Evolutionary conservation across 148 eudicot genomes (phyloP).

Genomic region (Chenopodium suecicum): DNA sequence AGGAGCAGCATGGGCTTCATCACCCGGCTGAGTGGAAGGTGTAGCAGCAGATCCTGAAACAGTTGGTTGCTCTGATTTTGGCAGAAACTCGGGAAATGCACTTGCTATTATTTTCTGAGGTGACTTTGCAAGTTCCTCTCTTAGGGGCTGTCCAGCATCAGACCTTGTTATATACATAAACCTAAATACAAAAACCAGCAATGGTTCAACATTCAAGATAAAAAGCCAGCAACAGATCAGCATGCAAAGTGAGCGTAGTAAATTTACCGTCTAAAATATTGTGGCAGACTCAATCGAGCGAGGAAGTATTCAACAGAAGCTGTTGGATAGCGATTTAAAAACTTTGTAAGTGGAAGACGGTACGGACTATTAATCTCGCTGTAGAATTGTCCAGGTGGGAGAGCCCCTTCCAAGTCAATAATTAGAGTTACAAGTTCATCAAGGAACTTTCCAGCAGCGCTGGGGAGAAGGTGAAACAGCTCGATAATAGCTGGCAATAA

Average conservation of each 20-base stretch:
- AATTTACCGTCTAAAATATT: conserved; percentile 80
- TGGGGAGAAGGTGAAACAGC: conserved; percentile 92
- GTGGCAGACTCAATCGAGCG: conserved; percentile 80
- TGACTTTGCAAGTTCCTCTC: conserved; percentile 97
- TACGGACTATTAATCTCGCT: conserved; percentile 98
- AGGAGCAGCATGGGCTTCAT: conserved; percentile 50
- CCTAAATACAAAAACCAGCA: conserved; percentile 37
- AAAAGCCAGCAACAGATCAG: background rate
- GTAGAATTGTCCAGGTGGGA: conserved; percentile 85
- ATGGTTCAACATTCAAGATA: background rate
- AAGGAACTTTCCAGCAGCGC: conserved; percentile 93
- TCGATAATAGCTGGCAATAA: conserved; percentile 90
- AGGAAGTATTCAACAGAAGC: conserved; percentile 94
- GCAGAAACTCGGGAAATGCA: conserved; percentile 72
- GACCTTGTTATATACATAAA: conserved; percentile 91
- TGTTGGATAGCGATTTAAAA: conserved; percentile 78
- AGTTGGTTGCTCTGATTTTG: conserved; percentile 53
- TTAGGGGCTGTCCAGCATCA: conserved; percentile 93
- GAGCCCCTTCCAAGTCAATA: conserved; percentile 92
- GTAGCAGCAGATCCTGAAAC: conserved; percentile 55
- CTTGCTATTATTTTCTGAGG: conserved; percentile 77
- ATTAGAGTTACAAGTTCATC: conserved; percentile 96
- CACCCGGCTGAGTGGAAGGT: conserved; percentile 42
- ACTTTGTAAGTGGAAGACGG: conserved; percentile 90
- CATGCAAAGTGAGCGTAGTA: conserved; percentile 5